phyloP scores from a whole-genome alignment of 331 rosid species.

The Quercus phellos region DNA sequence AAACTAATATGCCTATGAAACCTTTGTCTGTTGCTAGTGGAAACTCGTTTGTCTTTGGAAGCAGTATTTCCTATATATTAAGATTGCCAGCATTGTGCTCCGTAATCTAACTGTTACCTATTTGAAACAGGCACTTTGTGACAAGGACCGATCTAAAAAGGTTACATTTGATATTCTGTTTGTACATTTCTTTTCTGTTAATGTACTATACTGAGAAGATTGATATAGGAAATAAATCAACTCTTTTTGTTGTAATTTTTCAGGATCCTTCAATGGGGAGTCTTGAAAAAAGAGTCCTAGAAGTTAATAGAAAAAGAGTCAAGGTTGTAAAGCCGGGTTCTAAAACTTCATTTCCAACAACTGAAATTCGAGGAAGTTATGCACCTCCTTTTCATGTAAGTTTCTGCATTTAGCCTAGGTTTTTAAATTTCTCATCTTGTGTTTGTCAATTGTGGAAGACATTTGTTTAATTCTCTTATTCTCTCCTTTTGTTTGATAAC shows the following conservation, averaged over 20 bases:
- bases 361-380: constrained; percentile 90
- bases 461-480: not conserved
- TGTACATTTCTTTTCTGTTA: not conserved
- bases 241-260: constrained; percentile 16
- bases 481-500: not conserved
- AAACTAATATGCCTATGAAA: too few species aligned
- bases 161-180: constrained; percentile 28
- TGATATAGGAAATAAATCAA: not conserved
- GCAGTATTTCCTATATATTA: too few species aligned
- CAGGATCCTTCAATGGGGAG: constrained; percentile 69
- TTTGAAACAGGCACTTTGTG: constrained; percentile 66
- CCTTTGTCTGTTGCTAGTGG: too few species aligned
- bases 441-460: not conserved
- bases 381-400: constrained; percentile 97
- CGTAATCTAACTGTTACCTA: constrained; percentile 9
- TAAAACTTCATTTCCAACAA: constrained; percentile 83
- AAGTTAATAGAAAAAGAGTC: constrained; percentile 75
- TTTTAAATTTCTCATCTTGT: not conserved
- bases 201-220: not conserved
- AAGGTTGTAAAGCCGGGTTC: constrained; percentile 97
- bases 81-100: not conserved
- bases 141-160: constrained; percentile 83
- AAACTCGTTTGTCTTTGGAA: too few species aligned
- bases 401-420: not conserved
- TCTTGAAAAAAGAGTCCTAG: constrained; percentile 77